Evolutionary conservation across 163 green algal species (phyloP).

Genomic region (Scenedesmus sp.): DNA sequence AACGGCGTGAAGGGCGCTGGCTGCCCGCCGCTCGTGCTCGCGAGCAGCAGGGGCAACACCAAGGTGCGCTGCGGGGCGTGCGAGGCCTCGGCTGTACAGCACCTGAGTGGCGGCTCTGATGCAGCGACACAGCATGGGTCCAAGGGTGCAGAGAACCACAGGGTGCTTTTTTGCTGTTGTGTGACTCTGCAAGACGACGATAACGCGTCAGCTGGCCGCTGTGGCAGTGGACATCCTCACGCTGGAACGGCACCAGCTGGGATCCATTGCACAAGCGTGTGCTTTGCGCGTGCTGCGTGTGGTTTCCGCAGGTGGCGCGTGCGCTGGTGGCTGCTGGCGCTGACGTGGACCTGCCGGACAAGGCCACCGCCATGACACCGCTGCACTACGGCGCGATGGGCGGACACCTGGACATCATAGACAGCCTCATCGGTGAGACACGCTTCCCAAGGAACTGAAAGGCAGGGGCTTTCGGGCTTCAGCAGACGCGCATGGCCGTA

Average conservation of each 20-base stretch:
- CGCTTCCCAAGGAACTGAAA: background rate
- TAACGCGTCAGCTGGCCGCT: too few relatives aligned
- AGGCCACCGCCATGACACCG: conserved; percentile 18
- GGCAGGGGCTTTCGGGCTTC: too few relatives aligned
- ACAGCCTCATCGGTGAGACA: conserved; percentile 22
- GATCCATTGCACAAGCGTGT: too few relatives aligned
- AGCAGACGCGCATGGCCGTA: too few relatives aligned
- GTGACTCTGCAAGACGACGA: too few relatives aligned
- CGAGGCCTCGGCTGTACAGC: background rate
- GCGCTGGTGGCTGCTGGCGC: conserved; percentile 38
- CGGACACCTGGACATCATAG: background rate
- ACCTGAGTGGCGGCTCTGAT: background rate
- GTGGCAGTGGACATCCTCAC: too few relatives aligned
- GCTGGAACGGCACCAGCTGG: too few relatives aligned
- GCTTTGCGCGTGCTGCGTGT: background rate
- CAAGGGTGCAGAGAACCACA: too few relatives aligned
- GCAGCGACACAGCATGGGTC: too few relatives aligned
- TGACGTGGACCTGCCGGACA: conserved; percentile 38
- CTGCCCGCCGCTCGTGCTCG: conserved; percentile 30
- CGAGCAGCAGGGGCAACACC: conserved; percentile 20
- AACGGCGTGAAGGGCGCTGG: conserved; percentile 26
- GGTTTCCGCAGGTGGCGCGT: background rate
- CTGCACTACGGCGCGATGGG: conserved; percentile 26
- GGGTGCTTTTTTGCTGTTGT: too few relatives aligned
- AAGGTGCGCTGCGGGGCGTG: background rate